Percentiles rank a stretch among this genome's conserved stretches.
Conservation (phyloP, 306 rosid genomes). For the Quercus ilex region DNA sequence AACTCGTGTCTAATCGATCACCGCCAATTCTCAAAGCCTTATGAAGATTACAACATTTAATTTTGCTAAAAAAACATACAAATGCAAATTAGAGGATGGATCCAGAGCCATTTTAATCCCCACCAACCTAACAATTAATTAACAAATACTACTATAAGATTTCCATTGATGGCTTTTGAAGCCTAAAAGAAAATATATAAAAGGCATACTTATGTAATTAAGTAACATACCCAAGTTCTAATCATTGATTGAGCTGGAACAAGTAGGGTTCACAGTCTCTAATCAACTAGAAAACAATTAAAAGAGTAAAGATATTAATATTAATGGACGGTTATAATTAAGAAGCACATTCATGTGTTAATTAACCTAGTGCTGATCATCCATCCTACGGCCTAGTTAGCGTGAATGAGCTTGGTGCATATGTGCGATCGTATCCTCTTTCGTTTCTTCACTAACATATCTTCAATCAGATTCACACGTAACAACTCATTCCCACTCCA, state of each 20-base stretch:
- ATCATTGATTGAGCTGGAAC: too few relatives aligned
- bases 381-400: too few relatives aligned
- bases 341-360: too few relatives aligned
- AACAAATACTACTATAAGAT: not conserved
- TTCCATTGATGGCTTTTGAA: conserved; percentile 6
- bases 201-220: not conserved
- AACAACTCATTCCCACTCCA: not conserved
- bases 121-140: not conserved
- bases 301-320: too few relatives aligned
- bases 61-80: not conserved
- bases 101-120: not conserved
- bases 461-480: conserved; percentile 15
- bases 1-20: not conserved
- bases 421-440: not conserved
- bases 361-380: too few relatives aligned
- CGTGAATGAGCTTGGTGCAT: not conserved
- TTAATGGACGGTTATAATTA: too few relatives aligned
- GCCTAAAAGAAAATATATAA: not conserved
- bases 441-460: not conserved
- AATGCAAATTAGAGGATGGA: not conserved
- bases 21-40: too few relatives aligned
- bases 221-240: not conserved
- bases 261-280: too few relatives aligned
- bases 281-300: too few relatives aligned
- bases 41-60: too few relatives aligned